phyloP scores from a whole-genome alignment of 176 grass and related monocot genomes.

The Pontederia paniculata region DNA sequence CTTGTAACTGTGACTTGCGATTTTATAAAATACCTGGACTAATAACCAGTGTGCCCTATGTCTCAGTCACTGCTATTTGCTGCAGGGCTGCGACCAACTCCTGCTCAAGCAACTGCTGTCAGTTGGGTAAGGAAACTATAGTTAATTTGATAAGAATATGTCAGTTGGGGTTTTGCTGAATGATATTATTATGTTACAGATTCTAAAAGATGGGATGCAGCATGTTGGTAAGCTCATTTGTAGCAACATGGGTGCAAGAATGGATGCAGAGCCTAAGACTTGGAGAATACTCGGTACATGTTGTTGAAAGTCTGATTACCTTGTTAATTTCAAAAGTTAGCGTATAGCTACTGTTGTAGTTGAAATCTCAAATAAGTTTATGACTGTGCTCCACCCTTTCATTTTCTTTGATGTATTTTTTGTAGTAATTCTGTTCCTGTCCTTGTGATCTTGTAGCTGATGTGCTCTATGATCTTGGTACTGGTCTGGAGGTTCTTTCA shows the following conservation, averaged over 20 bases:
- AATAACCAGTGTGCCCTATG: conserved; percentile 41
- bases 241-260: conserved; percentile 83
- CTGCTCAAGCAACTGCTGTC: conserved; percentile 74
- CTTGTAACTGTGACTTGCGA: not conserved
- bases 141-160: conserved; percentile 13
- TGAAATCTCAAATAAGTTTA: too few relatives aligned
- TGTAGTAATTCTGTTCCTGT: not conserved
- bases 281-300: conserved; percentile 89
- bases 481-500: conserved; percentile 81
- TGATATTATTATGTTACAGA: conserved; percentile 42
- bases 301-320: not conserved
- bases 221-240: conserved; percentile 94
- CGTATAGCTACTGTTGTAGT: too few relatives aligned
- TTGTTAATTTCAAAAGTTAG: too few relatives aligned
- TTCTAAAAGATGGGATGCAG: conserved; percentile 98
- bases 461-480: conserved; percentile 91
- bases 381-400: too few relatives aligned
- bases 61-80: conserved; percentile 85
- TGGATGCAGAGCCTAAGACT: conserved; percentile 98
- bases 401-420: not conserved
- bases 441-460: conserved; percentile 47
- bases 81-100: conserved; percentile 84
- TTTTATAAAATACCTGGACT: conserved; percentile 19
- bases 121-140: conserved; percentile 78
- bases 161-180: conserved; percentile 10